Percentiles rank a stretch among this genome's conserved stretches.
These are phyloP conservation scores for Penicillium italicum DNA, from an alignment of 2,329 filamentous ascomycete species.

Conservation along the genomic window DNA sequence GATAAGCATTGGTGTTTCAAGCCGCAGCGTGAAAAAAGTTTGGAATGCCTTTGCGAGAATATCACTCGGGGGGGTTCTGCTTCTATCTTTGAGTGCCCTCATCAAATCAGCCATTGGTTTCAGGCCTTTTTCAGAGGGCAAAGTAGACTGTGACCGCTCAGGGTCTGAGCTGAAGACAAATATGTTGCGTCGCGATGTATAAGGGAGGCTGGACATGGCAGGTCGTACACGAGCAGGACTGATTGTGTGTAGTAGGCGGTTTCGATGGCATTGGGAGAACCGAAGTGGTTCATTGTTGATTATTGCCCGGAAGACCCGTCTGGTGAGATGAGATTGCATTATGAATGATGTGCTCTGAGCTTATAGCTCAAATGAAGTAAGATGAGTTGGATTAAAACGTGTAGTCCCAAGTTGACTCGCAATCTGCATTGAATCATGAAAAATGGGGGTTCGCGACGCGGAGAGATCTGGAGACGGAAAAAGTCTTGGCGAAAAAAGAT, in stretches of 20 bases:
- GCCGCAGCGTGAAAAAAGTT: constrained; percentile 59
- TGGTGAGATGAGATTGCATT: constrained; percentile 47
- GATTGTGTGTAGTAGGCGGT: constrained; percentile 31
- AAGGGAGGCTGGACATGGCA: constrained; percentile 34
- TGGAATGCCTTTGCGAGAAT: constrained; percentile 64
- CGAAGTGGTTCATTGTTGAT: constrained; percentile 45
- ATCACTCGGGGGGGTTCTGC: constrained; percentile 61
- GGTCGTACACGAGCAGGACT: constrained; percentile 31
- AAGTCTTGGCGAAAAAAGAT: constrained; percentile 35
- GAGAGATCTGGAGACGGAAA: constrained; percentile 21
- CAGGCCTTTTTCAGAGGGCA: constrained; percentile 62
- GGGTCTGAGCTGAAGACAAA: constrained; percentile 48
- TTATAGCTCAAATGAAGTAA: not conserved
- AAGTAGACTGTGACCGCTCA: constrained; percentile 50
- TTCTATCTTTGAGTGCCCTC: constrained; percentile 58
- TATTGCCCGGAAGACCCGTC: constrained; percentile 45
- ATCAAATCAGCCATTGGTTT: constrained; percentile 67
- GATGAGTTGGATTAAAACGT: not conserved
- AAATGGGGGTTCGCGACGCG: constrained; percentile 19
- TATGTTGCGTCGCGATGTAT: constrained; percentile 30
- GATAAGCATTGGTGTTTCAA: constrained; percentile 50
- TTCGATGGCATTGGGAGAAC: constrained; percentile 36
- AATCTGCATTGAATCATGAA: not conserved
- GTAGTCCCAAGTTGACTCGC: not conserved
- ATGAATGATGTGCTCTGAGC: constrained; percentile 4